Conservation (phyloP, 2,329 filamentous ascomycete genomes). For the Hypoxylon sp. region DNA sequence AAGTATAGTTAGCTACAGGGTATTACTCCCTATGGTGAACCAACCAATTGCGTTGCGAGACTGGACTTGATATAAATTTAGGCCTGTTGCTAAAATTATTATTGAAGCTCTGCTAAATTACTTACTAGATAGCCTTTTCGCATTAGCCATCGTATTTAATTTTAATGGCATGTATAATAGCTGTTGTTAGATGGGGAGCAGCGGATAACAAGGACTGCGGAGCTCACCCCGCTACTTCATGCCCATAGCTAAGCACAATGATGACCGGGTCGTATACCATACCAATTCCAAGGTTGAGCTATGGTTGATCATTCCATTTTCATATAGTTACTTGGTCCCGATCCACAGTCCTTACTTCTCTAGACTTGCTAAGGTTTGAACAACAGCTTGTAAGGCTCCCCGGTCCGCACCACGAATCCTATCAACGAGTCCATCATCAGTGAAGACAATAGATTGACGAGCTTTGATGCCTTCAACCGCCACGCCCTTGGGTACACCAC, state of each 20-base stretch:
- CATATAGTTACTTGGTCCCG: neutral
- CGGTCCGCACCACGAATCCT: conserved; percentile 2
- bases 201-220: neutral
- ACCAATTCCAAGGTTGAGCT: neutral
- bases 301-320: neutral
- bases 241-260: neutral
- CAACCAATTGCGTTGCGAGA: no score
- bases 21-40: no score
- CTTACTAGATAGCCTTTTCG: no score
- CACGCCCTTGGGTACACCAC: conserved; percentile 3
- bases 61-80: no score
- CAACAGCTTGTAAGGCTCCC: neutral
- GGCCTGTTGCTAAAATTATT: no score
- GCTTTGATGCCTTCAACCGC: neutral
- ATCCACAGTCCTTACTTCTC: neutral
- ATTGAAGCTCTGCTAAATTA: no score
- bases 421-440: neutral
- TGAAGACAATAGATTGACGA: neutral
- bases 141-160: no score
- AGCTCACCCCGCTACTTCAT: neutral
- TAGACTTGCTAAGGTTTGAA: conserved; percentile 1
- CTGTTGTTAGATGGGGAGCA: neutral
- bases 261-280: neutral
- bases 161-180: no score
- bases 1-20: no score